These are phyloP conservation scores for Aquanectria penicillioides DNA, from an alignment of 2,329 filamentous ascomycete genomes.

Conservation along the genomic window DNA sequence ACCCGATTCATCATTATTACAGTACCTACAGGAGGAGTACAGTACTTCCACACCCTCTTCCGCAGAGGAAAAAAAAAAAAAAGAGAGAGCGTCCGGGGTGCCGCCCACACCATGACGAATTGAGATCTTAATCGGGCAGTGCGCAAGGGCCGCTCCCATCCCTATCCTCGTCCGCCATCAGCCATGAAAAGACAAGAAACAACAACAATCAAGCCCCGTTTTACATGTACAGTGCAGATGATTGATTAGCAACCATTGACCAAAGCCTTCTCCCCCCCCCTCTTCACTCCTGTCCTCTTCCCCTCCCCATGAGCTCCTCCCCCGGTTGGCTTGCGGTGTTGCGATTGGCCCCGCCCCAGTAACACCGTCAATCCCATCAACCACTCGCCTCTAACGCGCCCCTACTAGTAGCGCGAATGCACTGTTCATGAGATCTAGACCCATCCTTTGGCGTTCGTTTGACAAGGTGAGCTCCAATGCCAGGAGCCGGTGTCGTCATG, in stretches of 20 bases:
- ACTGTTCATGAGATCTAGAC: slow-evolving; percentile 4
- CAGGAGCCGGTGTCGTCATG: background rate
- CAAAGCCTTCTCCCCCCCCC: too few relatives aligned
- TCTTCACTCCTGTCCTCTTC: too few relatives aligned
- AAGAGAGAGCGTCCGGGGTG: background rate
- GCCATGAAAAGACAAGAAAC: slow-evolving; percentile 8
- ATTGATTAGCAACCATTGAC: slow-evolving; percentile 41
- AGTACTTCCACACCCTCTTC: slow-evolving; percentile 11
- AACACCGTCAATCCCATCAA: slow-evolving; percentile 17
- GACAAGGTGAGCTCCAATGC: background rate
- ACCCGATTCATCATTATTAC: background rate
- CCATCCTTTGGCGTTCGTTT: background rate
- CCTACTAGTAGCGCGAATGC: slow-evolving; percentile 1
- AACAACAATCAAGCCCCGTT: background rate
- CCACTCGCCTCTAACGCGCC: background rate
- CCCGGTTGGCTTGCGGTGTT: background rate
- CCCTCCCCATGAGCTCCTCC: too few relatives aligned
- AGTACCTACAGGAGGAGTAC: too few relatives aligned
- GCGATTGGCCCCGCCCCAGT: slow-evolving; percentile 31
- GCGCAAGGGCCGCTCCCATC: slow-evolving; percentile 28
- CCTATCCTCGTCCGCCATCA: background rate
- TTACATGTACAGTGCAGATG: too few relatives aligned
- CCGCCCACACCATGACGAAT: slow-evolving; percentile 30
- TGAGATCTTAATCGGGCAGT: slow-evolving; percentile 41
- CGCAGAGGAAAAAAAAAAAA: too few relatives aligned